Conservation (phyloP, 768 basidiomycete species). For the Macrolepiota dolichaula region DNA sequence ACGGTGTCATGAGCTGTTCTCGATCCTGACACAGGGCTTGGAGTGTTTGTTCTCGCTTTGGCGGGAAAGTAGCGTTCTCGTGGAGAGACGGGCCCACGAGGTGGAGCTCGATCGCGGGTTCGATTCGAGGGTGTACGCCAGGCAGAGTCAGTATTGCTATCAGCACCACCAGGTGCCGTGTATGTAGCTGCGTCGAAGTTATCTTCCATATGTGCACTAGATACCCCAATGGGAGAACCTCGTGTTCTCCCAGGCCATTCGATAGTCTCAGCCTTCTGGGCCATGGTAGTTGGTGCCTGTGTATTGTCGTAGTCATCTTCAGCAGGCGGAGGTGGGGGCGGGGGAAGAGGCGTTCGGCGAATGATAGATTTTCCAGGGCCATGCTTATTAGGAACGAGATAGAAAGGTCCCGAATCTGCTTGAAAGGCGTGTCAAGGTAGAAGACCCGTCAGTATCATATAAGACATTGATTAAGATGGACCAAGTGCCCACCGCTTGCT, state of each 20-base stretch:
- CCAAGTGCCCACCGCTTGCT: constrained; percentile 13
- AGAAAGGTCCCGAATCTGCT: constrained; percentile 34
- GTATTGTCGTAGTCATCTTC: constrained; percentile 40
- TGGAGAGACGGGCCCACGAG: background rate
- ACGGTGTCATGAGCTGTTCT: constrained; percentile 19
- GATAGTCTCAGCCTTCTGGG: constrained; percentile 19
- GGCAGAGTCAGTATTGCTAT: constrained; percentile 8
- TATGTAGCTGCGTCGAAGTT: constrained; percentile 35
- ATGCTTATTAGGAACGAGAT: constrained; percentile 36
- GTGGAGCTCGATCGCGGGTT: constrained; percentile 3
- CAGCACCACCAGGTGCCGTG: constrained; percentile 11
- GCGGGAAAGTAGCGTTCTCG: constrained; percentile 7
- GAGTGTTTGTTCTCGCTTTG: constrained; percentile 14
- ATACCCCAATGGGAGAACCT: constrained; percentile 20
- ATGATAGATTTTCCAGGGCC: constrained; percentile 33
- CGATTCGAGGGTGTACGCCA: constrained; percentile 8
- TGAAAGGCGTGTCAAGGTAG: background rate
- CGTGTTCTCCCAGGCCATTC: constrained; percentile 18
- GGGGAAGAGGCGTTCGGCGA: constrained; percentile 34
- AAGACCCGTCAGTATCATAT: constrained; percentile 1
- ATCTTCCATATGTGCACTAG: constrained; percentile 28
- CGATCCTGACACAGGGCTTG: constrained; percentile 6
- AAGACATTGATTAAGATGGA: background rate
- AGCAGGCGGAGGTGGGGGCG: constrained; percentile 29
- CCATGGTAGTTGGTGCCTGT: constrained; percentile 22